Evolutionary conservation across 2,329 filamentous ascomycete genomes (phyloP).

Genomic region (Coniella lustricola): DNA sequence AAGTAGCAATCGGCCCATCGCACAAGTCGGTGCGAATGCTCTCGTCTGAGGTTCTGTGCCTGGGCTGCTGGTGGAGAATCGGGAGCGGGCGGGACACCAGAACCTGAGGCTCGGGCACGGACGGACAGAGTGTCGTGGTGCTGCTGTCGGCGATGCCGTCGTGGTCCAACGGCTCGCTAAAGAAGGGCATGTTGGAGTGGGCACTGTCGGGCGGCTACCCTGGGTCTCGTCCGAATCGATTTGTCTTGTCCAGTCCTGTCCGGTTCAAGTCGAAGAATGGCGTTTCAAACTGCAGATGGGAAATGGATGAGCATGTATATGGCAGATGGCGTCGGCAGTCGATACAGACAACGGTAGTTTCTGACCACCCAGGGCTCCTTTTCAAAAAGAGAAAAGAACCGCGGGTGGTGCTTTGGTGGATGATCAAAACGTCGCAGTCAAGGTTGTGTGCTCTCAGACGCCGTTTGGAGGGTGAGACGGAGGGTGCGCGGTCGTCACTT

Average conservation of each 20-base stretch:
- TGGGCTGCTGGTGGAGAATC: conserved; percentile 16
- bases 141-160: background rate
- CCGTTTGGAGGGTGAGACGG: too few relatives aligned
- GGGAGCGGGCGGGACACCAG: conserved; percentile 1
- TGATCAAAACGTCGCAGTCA: too few relatives aligned
- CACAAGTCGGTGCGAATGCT: conserved; percentile 55
- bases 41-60: conserved; percentile 47
- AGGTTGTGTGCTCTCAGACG: too few relatives aligned
- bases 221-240: background rate
- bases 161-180: conserved; percentile 10
- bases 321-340: background rate
- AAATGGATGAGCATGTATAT: background rate
- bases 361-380: conserved; percentile 14
- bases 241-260: background rate
- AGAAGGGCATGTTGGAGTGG: conserved; percentile 14
- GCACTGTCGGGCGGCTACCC: background rate
- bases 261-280: background rate
- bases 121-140: background rate
- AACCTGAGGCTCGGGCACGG: conserved; percentile 5
- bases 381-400: conserved; percentile 10
- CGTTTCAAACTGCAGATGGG: background rate
- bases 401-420: conserved; percentile 5
- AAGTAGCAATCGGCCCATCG: conserved; percentile 47
- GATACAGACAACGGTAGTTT: background rate
- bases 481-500: background rate